A percentile compares a stretch with the other conserved stretches of the same genome.
Evolutionary conservation across 805 yeast species (phyloP).

Genomic region (Candida hungchunana): DNA sequence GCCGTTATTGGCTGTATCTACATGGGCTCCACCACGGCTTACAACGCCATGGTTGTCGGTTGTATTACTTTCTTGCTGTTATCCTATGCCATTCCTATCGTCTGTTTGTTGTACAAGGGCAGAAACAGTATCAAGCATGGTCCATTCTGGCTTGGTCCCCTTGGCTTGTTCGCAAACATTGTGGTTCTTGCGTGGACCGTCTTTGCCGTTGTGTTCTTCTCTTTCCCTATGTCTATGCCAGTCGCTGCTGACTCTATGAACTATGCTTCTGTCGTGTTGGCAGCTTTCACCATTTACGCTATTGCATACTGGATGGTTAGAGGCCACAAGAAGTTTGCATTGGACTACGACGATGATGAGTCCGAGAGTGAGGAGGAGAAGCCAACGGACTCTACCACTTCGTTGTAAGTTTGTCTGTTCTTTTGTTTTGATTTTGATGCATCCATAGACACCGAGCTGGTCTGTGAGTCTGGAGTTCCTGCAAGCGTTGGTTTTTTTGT

Average conservation of each 20-base stretch:
- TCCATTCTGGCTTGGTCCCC: slow-evolving; percentile 60
- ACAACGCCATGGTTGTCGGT: slow-evolving; percentile 58
- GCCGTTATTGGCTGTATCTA: slow-evolving; percentile 57
- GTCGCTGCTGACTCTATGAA: slow-evolving; percentile 61
- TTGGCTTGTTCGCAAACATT: slow-evolving; percentile 48
- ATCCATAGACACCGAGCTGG: too few species aligned
- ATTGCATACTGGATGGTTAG: slow-evolving; percentile 49
- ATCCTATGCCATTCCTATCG: slow-evolving; percentile 54
- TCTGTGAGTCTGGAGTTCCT: too few species aligned
- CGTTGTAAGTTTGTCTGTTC: too few species aligned
- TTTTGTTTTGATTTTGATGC: too few species aligned
- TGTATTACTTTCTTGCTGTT: slow-evolving; percentile 55
- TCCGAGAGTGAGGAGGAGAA: not conserved
- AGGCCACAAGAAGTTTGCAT: slow-evolving; percentile 32
- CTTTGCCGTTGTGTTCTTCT: slow-evolving; percentile 57
- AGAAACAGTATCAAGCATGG: slow-evolving; percentile 54
- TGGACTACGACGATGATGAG: slow-evolving; percentile 19
- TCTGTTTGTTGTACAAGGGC: slow-evolving; percentile 43
- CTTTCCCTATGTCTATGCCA: slow-evolving; percentile 62
- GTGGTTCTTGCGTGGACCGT: slow-evolving; percentile 53
- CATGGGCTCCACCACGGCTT: slow-evolving; percentile 64
- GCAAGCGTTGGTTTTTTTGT: too few species aligned
- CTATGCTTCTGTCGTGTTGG: slow-evolving; percentile 56
- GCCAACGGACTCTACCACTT: too few species aligned
- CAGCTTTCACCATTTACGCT: slow-evolving; percentile 41